Conservation (phyloP, 192 early-diverging fungal species). For the Ramicandelaber brevisporus region DNA sequence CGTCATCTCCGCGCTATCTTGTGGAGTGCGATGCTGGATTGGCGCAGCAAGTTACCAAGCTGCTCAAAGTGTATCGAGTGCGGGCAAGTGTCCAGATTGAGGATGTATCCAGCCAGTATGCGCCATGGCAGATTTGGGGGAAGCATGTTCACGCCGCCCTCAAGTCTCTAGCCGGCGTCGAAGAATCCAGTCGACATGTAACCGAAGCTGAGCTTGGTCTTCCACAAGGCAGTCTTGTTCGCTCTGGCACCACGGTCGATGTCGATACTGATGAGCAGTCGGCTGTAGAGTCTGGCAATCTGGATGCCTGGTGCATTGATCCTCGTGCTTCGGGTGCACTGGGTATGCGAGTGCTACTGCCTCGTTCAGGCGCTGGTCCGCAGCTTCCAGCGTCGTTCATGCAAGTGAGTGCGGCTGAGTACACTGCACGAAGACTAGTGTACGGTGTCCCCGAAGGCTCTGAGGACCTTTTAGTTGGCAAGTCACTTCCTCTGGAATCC, state of each 20-base stretch:
- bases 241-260: too few relatives aligned
- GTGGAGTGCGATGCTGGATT: slow-evolving; percentile 47
- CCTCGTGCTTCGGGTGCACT: slow-evolving; percentile 23
- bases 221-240: slow-evolving; percentile 11
- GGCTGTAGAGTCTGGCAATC: not conserved
- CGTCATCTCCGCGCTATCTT: slow-evolving; percentile 31
- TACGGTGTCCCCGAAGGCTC: slow-evolving; percentile 79
- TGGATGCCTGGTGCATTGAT: slow-evolving; percentile 16
- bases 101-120: slow-evolving; percentile 31
- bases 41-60: slow-evolving; percentile 20
- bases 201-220: slow-evolving; percentile 10
- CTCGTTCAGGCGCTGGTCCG: slow-evolving; percentile 1
- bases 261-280: slow-evolving; percentile 3
- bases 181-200: too few relatives aligned
- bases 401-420: slow-evolving; percentile 23
- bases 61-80: slow-evolving; percentile 52
- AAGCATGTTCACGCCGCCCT: too few relatives aligned
- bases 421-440: slow-evolving; percentile 50
- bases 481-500: slow-evolving; percentile 62
- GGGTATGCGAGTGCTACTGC: slow-evolving; percentile 27
- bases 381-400: slow-evolving; percentile 22
- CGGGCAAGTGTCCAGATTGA: slow-evolving; percentile 45
- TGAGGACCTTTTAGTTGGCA: slow-evolving; percentile 41
- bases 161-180: too few relatives aligned
- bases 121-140: slow-evolving; percentile 57